phyloP scores from a whole-genome alignment of 106 monocot genomes.

The Dendrobium huoshanense region DNA sequence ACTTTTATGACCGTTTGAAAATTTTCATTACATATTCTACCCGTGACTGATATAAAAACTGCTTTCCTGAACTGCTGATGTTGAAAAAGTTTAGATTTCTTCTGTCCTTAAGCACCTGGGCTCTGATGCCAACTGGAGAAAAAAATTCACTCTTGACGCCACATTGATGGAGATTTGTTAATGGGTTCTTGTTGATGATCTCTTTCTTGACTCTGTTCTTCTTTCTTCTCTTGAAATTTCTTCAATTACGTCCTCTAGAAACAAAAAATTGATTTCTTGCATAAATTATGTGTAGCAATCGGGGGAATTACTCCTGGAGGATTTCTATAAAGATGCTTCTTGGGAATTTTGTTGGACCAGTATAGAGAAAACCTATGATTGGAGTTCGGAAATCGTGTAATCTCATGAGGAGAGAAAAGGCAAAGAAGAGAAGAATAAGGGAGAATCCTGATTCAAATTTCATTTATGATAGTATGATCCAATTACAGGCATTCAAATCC shows the following conservation, averaged over 20 bases:
- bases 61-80: too few species aligned
- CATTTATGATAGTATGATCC: not conserved
- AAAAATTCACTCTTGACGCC: not conserved
- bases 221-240: not conserved
- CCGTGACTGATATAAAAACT: not conserved
- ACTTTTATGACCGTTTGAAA: not conserved
- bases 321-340: not conserved
- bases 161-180: not conserved
- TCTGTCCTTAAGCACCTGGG: not conserved
- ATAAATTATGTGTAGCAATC: not conserved
- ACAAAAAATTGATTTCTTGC: not conserved
- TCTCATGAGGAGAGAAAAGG: not conserved
- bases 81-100: too few species aligned
- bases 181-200: not conserved
- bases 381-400: not conserved
- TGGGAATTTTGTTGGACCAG: not conserved
- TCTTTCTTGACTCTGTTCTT: not conserved
- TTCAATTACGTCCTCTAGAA: not conserved
- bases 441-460: not conserved
- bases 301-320: not conserved
- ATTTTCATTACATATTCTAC: not conserved
- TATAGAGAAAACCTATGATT: not conserved
- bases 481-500: not conserved
- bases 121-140: not conserved
- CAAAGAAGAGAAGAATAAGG: not conserved